Conservation (phyloP, 148 eudicot species). For the Vaccinium macrocarpon region DNA sequence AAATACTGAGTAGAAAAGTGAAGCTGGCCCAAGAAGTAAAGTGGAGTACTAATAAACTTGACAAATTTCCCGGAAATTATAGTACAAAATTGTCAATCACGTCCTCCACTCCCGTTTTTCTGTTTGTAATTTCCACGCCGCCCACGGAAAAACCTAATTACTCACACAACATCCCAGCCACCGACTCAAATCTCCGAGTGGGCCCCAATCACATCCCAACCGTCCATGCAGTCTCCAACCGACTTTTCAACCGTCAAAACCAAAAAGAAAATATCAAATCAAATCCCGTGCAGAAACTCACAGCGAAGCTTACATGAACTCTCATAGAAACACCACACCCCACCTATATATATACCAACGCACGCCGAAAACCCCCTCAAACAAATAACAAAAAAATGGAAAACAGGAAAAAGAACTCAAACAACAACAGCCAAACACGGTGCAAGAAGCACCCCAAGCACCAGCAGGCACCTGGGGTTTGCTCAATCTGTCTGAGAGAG, state of each 20-base stretch:
- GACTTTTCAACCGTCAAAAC: slow-evolving; percentile 33
- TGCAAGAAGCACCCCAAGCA: slow-evolving; percentile 92
- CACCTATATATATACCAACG: slow-evolving; percentile 7
- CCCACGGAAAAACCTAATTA: neutral
- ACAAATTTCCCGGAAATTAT: neutral
- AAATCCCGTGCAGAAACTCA: slow-evolving; percentile 21
- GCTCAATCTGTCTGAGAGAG: slow-evolving; percentile 65
- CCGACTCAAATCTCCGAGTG: neutral
- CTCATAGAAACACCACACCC: slow-evolving; percentile 34
- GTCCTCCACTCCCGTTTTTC: neutral
- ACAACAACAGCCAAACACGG: slow-evolving; percentile 21
- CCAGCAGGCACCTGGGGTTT: slow-evolving; percentile 79
- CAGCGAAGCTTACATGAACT: slow-evolving; percentile 55
- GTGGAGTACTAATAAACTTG: neutral
- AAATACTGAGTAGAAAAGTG: no score
- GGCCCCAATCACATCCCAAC: neutral
- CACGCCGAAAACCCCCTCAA: neutral
- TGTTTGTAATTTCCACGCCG: neutral
- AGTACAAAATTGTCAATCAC: neutral
- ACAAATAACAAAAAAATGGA: slow-evolving; percentile 18
- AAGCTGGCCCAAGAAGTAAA: no score
- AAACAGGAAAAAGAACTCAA: slow-evolving; percentile 14
- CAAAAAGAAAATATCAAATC: slow-evolving; percentile 5
- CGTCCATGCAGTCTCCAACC: slow-evolving; percentile 8
- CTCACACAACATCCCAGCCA: slow-evolving; percentile 18